Evolutionary conservation across 345 rosid species (phyloP), one percentile per base, ranked within the genome.

Genomic region (Cardamine occulta): DNA sequence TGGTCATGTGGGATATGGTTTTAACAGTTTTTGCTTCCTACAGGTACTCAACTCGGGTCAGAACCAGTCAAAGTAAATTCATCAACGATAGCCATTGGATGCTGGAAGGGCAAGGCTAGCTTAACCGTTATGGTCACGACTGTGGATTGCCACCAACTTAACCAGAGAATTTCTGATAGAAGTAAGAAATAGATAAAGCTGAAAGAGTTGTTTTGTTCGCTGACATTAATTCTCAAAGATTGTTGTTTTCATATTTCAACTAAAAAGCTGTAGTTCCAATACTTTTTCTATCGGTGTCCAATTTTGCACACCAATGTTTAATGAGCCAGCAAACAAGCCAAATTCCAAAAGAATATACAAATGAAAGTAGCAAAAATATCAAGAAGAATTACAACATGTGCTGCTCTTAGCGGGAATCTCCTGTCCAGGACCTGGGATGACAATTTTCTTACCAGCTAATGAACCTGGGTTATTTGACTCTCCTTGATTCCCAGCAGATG

Each of bases 21-120:
- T 42, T 14, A 10, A 45, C 39, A 7, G 19, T 12, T 49, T 24
- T 51, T 34, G 31, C 13, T 68, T 68, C 48, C 7, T 52, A 80
- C 85, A 84, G 96, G 80, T 72, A 69, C 70, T 32, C 70, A 84
- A 55, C 47, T 68, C 40, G 66, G 29, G 23, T 66, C 84, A 26
- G 82, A 78, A 70, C 68, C 70, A 45, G 58, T 80, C 39, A 71
- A 80, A 76, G 82, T 82, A 65, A 87, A 80, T 63, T 68, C 78
- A 37, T 82, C 89, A 18, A 81, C 90, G 5, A 82, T 89, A 68
- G 97, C 97, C 79, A 93, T 96, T 15, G 96, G 96, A 45, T 93
- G 99, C 84, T 91, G 98, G 99, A 93, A 80, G 81, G 98, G 99
- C 7, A 84, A 83, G 80, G 84, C 85, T 18, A 87, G 88, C 76